Conservation (phyloP, 2,329 filamentous ascomycete species). For the Penicillium freii region DNA sequence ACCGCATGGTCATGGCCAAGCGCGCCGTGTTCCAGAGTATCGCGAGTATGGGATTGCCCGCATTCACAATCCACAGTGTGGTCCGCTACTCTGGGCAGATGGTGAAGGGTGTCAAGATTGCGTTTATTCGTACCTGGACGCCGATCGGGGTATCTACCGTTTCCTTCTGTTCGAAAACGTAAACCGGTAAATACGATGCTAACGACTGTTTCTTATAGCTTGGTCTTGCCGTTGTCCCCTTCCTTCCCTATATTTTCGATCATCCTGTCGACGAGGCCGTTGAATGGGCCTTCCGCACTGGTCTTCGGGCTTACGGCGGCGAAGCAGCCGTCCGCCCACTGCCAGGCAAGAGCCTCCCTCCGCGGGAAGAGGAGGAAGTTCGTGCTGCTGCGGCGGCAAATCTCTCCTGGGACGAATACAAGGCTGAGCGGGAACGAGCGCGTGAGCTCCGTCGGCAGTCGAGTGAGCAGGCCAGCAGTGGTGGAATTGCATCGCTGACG, state of each 20-base stretch:
- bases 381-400: constrained; percentile 13
- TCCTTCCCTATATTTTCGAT: constrained; percentile 81
- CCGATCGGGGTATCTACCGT: constrained; percentile 75
- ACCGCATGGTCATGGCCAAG: constrained; percentile 85
- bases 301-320: constrained; percentile 71
- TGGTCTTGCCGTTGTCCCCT: constrained; percentile 71
- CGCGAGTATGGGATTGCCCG: constrained; percentile 90
- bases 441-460: constrained; percentile 27
- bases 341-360: constrained; percentile 19
- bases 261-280: constrained; percentile 89
- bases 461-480: constrained; percentile 3
- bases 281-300: constrained; percentile 84
- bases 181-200: constrained; percentile 7
- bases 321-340: constrained; percentile 51
- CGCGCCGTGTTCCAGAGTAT: constrained; percentile 85
- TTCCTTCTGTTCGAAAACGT: not conserved
- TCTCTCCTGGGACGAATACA: constrained; percentile 39
- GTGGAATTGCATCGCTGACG: constrained; percentile 5
- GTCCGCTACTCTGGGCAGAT: constrained; percentile 84
- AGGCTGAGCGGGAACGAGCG: constrained; percentile 28
- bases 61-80: constrained; percentile 89
- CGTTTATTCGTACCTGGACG: constrained; percentile 73
- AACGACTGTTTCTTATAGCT: constrained; percentile 44
- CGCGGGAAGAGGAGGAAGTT: not conserved
- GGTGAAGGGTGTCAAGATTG: constrained; percentile 79